Evolutionary conservation across 495 filamentous ascomycete species (phyloP).

Genomic region (Rusavskia elegans): DNA sequence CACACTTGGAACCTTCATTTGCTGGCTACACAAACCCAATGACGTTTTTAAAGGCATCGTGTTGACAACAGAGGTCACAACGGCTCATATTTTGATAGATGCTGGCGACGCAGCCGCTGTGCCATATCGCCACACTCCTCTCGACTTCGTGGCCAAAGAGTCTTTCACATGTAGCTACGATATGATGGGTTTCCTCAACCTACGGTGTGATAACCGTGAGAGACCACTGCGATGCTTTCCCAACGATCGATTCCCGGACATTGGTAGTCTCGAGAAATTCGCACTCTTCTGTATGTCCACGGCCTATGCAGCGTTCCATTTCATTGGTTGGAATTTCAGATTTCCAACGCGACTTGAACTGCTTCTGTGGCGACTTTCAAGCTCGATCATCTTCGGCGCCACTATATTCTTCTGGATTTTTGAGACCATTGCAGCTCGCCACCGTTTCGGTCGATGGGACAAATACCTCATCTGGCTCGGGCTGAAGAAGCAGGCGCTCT

Average conservation of each 20-base stretch:
- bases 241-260: not conserved
- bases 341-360: conserved; percentile 20
- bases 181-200: conserved; percentile 55
- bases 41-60: conserved; percentile 9
- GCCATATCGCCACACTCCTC: conserved; percentile 10
- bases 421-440: not conserved
- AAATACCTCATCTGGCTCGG: too few relatives aligned
- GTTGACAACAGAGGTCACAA: not conserved
- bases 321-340: conserved; percentile 21
- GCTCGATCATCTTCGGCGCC: conserved; percentile 1
- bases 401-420: conserved; percentile 1
- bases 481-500: too few relatives aligned
- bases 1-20: conserved; percentile 9
- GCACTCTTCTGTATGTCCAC: not conserved
- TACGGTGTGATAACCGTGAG: not conserved
- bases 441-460: not conserved
- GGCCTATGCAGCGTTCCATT: conserved; percentile 15
- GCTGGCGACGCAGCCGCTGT: not conserved
- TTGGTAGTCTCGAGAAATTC: not conserved
- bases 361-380: conserved; percentile 16
- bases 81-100: not conserved
- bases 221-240: not conserved
- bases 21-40: conserved; percentile 20
- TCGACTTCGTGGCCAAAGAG: conserved; percentile 15
- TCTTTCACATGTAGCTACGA: conserved; percentile 41